Evolutionary conservation across 441 rosid genomes (phyloP), one percentile per base, ranked within the genome.

Genomic region (California macrophylla): DNA sequence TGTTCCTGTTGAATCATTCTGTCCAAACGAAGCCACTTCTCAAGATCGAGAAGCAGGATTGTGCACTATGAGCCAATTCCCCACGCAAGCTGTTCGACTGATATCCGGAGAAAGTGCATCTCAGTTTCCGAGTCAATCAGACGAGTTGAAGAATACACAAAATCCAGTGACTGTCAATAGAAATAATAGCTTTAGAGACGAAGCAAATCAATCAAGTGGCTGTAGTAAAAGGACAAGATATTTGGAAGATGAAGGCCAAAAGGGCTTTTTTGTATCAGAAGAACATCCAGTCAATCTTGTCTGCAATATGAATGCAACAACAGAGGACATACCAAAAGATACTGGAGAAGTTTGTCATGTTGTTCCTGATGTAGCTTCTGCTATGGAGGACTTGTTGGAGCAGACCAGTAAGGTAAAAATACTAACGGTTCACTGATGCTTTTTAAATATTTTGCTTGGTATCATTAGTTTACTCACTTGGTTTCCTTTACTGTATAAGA

Each of bases 351-450:
- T 78, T 71, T 72, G 83, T 72, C 83, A 75, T 75, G 84, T 79
- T 73, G 86, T 82, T 82, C 89, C 97, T 54, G 97, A 92, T 82
- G 95, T 95, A 66, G 98, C 92, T 71, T 89, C 93, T 83, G 90
- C 86, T 42, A 95, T 92, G 76, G 99, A 92, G 87, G 93, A 92
- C 85, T 81, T 95, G 73, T 75, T 89, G 75, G 96, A 88, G 92
- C 93, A 90, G 86, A 87, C 98, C 30, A 87, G 90, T 76, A 90
- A 89, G 93, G 97, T 92, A 77, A 77, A 75, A 30, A 24, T 65
- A 75, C 36, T 75, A 54, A 63, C 76, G 40, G 30, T 65, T 73
- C 18, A 25, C 65, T 67, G 62, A 61, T 78, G 58, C 69, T 71
- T 72, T 65, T 68, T 67, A 63, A 6, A 52, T 69, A 64, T 45